Evolutionary conservation across 257 asterid species (phyloP), one percentile per base, ranked within the genome.

Genomic region (Craterostigma plantagineum): DNA sequence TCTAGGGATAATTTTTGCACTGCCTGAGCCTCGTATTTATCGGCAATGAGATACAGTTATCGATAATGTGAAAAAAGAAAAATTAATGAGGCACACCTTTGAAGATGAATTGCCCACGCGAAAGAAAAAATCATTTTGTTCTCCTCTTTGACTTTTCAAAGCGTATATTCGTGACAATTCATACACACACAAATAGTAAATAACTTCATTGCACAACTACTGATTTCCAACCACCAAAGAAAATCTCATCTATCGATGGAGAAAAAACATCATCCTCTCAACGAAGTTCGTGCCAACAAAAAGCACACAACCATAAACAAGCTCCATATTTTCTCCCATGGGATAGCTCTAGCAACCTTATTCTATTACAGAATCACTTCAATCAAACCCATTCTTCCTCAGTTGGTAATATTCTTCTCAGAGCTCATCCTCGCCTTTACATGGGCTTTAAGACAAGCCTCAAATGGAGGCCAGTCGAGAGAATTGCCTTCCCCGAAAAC

Each of bases 361-460:
- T 45, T 75, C 37, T 60, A 52, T 55, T 71, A 75, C 51, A 63
- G 85, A 45, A 12, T 46, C 46, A 46, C 63, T 18, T 34, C 48
- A 16, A 57, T 70, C n/a, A 11, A 39, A 8, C 71, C 68, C 0
- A 8, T 58, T 0, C 7, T 50, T 8, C 75, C 77, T 13, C 46
- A 58, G 27, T 23, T 65, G 1, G 8, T 68, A 16, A 43, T 75
- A 35, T 38, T 48, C 7, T 0, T 52, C 43, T 57, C 75, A 0
- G 86, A 75, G 57, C 33, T 65, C 1, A 8, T 68, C 0, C 60
- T 68, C 36, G 49, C 70, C 0, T 68, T 57, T 17, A 18, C 60
- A 0, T 66, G 75, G 75, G 6, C 66, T 34, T 52, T 73, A 14
- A 45, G 55, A 54, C 62, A 50, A n/a, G 70, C 65, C 3, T 43